Evolutionary conservation across 345 rosid species (phyloP).

Genomic region (Syzygium aqueum): DNA sequence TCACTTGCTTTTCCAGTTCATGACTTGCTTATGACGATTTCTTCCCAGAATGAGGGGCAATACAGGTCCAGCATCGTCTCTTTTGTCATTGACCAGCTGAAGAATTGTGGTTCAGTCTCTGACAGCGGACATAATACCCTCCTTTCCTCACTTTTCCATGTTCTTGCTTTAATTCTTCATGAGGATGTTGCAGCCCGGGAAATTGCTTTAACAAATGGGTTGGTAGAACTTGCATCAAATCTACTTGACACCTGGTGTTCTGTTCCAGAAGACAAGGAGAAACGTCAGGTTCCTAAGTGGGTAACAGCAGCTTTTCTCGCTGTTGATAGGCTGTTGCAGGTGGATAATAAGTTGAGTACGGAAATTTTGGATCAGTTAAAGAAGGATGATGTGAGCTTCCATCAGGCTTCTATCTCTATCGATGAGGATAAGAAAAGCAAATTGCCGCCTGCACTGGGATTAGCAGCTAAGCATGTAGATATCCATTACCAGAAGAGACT

Average conservation of each 20-base stretch:
- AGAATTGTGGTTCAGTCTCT: slow-evolving; percentile 38
- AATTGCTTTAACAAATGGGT: slow-evolving; percentile 63
- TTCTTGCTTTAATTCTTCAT: slow-evolving; percentile 85
- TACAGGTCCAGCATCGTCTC: slow-evolving; percentile 68
- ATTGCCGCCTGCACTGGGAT: slow-evolving; percentile 46
- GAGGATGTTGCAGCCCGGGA: slow-evolving; percentile 86
- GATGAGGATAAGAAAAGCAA: slow-evolving; percentile 64
- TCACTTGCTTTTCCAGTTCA: slow-evolving; percentile 83
- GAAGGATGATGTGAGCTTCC: slow-evolving; percentile 27
- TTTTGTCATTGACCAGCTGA: slow-evolving; percentile 65
- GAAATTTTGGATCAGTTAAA: slow-evolving; percentile 71
- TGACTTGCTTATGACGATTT: slow-evolving; percentile 74
- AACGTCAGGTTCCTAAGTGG: slow-evolving; percentile 75
- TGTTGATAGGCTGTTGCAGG: slow-evolving; percentile 81
- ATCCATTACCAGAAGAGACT: slow-evolving; percentile 62
- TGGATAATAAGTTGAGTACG: slow-evolving; percentile 64
- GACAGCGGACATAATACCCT: slow-evolving; percentile 42
- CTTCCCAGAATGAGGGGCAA: slow-evolving; percentile 85
- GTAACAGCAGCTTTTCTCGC: slow-evolving; percentile 92
- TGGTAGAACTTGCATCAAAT: slow-evolving; percentile 63
- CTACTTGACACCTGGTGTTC: slow-evolving; percentile 72
- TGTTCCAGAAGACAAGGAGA: slow-evolving; percentile 37
- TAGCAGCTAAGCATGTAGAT: slow-evolving; percentile 38
- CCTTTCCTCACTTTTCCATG: slow-evolving; percentile 68
- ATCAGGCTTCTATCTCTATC: slow-evolving; percentile 39